Percentiles rank a stretch among this genome's conserved stretches.
Evolutionary conservation across 2,329 filamentous ascomycete species (phyloP).

Genomic region (Plectosphaerella cucumerina): DNA sequence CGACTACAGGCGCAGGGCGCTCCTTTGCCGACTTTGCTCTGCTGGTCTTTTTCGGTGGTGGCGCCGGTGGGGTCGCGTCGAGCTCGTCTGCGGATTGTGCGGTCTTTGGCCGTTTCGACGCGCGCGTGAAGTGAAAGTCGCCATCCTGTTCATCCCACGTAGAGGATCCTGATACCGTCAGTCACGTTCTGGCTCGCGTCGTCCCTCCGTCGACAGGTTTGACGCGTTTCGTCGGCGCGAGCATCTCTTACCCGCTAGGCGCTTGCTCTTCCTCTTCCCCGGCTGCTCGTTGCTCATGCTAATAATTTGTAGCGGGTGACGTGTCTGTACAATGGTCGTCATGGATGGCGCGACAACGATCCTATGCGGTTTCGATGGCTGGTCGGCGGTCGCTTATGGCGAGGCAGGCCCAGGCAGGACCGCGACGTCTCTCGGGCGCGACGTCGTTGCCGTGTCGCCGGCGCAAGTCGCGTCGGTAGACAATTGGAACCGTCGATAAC

Average conservation of each 20-base stretch:
- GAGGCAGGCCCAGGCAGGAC: too few species aligned
- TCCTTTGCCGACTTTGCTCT: constrained; percentile 35
- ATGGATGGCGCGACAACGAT: constrained; percentile 50
- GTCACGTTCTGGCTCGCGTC: constrained; percentile 7
- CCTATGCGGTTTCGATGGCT: background rate
- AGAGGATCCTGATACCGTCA: constrained; percentile 33
- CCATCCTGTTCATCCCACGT: constrained; percentile 65
- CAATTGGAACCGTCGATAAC: background rate
- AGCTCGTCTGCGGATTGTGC: constrained; percentile 35
- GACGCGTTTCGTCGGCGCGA: background rate
- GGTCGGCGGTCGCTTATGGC: too few species aligned
- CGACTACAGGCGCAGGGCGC: constrained; percentile 22
- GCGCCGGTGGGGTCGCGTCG: constrained; percentile 27
- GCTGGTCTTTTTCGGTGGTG: constrained; percentile 28
- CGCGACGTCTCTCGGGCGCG: background rate
- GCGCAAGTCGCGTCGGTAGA: background rate
- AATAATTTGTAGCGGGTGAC: constrained; percentile 61
- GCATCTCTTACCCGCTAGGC: constrained; percentile 52
- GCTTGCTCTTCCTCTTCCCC: constrained; percentile 60
- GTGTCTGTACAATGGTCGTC: constrained; percentile 64
- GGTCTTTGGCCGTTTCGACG: constrained; percentile 60
- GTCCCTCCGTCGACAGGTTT: constrained; percentile 72
- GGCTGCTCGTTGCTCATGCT: constrained; percentile 64
- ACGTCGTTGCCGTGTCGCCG: background rate
- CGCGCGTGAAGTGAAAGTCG: constrained; percentile 71